phyloP scores from a whole-genome alignment of 306 rosid species.

The Prunus armeniaca region DNA sequence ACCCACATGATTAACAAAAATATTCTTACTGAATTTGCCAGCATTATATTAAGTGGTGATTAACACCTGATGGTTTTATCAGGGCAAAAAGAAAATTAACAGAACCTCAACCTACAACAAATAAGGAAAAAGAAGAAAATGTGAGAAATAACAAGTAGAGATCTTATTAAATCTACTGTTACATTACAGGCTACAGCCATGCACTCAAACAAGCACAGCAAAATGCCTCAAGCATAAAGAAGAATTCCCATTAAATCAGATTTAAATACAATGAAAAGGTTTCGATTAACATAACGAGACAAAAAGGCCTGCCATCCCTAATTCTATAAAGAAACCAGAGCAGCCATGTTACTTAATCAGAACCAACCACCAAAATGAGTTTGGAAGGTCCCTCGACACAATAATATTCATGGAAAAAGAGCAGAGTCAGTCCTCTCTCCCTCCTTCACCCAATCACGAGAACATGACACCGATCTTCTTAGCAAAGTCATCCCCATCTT shows the following conservation, averaged over 20 bases:
- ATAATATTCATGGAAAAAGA: slow-evolving; percentile 10
- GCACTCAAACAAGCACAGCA: slow-evolving; percentile 55
- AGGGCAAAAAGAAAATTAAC: too few relatives aligned
- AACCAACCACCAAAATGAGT: slow-evolving; percentile 24
- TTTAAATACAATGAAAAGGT: slow-evolving; percentile 37
- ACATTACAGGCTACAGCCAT: slow-evolving; percentile 39
- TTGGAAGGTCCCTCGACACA: slow-evolving; percentile 16
- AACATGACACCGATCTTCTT: slow-evolving; percentile 88
- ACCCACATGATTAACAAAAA: too few relatives aligned
- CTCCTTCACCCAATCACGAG: slow-evolving; percentile 31
- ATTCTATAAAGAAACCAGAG: slow-evolving; percentile 46
- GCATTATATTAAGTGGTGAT: too few relatives aligned
- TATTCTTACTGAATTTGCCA: too few relatives aligned
- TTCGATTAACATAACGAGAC: slow-evolving; percentile 31
- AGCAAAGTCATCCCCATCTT: slow-evolving; percentile 89
- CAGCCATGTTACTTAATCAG: slow-evolving; percentile 48
- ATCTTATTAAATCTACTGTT: slow-evolving; percentile 33
- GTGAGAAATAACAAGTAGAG: slow-evolving; percentile 1
- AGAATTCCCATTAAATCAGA: slow-evolving; percentile 61
- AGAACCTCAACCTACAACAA: too few relatives aligned
- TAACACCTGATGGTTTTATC: too few relatives aligned
- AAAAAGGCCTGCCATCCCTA: slow-evolving; percentile 39
- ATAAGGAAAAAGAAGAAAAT: neutral
- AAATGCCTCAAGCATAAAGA: slow-evolving; percentile 48
- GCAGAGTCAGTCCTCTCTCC: slow-evolving; percentile 7